A percentile compares a stretch with the other conserved stretches of the same genome.
phyloP scores from a whole-genome alignment of 108 stramenopile genomes.

The Nitzschia inconspicua region DNA sequence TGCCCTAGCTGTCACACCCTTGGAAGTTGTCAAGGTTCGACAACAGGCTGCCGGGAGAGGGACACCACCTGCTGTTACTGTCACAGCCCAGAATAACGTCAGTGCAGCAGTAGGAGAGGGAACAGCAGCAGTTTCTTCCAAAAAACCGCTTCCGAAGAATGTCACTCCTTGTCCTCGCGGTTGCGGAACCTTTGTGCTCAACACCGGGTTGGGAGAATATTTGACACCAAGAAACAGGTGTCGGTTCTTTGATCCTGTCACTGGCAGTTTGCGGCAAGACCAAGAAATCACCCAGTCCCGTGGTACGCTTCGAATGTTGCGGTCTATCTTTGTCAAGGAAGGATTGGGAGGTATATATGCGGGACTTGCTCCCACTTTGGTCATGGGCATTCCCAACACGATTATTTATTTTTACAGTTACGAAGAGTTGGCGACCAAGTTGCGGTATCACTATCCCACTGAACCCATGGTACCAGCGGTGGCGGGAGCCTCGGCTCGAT shows the following conservation, averaged over 20 bases:
- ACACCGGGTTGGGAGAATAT: conserved; percentile 61
- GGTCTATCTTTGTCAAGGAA: conserved; percentile 54
- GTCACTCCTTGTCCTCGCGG: conserved; percentile 30
- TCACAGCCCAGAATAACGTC: neutral
- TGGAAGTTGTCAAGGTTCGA: conserved; percentile 78
- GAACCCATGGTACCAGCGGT: conserved; percentile 48
- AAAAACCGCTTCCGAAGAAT: conserved; percentile 3
- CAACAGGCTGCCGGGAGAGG: conserved; percentile 41
- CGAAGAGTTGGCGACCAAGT: conserved; percentile 55
- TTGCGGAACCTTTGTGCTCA: conserved; percentile 62
- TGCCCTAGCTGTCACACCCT: conserved; percentile 56
- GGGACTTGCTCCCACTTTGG: conserved; percentile 77
- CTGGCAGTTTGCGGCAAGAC: conserved; percentile 14
- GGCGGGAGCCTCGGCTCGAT: conserved; percentile 76
- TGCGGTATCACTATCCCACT: neutral
- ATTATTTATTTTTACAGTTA: conserved; percentile 89
- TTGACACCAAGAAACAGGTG: conserved; percentile 44
- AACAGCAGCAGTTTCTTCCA: conserved; percentile 5
- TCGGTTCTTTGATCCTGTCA: conserved; percentile 35
- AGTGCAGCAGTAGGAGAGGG: neutral
- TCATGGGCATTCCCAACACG: conserved; percentile 88
- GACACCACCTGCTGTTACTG: no score
- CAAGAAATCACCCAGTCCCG: conserved; percentile 4
- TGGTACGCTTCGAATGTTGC: conserved; percentile 25
- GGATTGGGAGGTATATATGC: conserved; percentile 81